Conservation (phyloP, 2,329 filamentous ascomycete genomes). For the Alternaria triticimaculans region DNA sequence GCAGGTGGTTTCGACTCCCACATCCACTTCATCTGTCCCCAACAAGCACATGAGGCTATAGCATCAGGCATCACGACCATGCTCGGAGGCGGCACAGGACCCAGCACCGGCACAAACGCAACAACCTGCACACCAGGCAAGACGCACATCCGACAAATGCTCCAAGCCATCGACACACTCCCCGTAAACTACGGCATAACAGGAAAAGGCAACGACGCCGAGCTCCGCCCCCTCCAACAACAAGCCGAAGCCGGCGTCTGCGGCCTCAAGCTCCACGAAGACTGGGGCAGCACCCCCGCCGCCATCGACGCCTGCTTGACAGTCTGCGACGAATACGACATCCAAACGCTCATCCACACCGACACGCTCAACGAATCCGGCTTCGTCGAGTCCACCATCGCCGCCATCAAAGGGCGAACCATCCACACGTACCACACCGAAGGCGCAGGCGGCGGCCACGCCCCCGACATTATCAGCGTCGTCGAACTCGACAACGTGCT, state of each 20-base stretch:
- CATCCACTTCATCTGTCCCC: conserved; percentile 94
- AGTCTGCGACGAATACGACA: conserved; percentile 88
- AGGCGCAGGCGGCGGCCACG: conserved; percentile 92
- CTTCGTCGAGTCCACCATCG: conserved; percentile 92
- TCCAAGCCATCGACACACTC: conserved; percentile 81
- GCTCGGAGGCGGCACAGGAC: conserved; percentile 88
- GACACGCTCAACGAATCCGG: conserved; percentile 96
- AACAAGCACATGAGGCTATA: conserved; percentile 84
- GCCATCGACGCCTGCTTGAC: conserved; percentile 82
- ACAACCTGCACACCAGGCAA: conserved; percentile 92
- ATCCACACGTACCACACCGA: conserved; percentile 98
- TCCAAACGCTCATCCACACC: conserved; percentile 94
- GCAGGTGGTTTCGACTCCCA: conserved; percentile 89
- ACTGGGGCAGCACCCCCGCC: conserved; percentile 91
- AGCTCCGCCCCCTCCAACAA: conserved; percentile 72
- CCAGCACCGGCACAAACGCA: conserved; percentile 88
- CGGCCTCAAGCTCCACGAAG: conserved; percentile 92
- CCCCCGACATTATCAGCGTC: conserved; percentile 93
- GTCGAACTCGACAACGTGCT: conserved; percentile 89
- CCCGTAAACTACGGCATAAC: conserved; percentile 91
- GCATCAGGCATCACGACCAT: conserved; percentile 88
- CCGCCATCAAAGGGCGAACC: conserved; percentile 82
- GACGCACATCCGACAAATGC: conserved; percentile 84
- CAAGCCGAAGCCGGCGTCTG: conserved; percentile 84
- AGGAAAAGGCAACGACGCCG: conserved; percentile 89